These are phyloP conservation scores for Coprinopsis strossmayeri DNA, from an alignment of 768 basidiomycete genomes.

Conservation along the genomic window DNA sequence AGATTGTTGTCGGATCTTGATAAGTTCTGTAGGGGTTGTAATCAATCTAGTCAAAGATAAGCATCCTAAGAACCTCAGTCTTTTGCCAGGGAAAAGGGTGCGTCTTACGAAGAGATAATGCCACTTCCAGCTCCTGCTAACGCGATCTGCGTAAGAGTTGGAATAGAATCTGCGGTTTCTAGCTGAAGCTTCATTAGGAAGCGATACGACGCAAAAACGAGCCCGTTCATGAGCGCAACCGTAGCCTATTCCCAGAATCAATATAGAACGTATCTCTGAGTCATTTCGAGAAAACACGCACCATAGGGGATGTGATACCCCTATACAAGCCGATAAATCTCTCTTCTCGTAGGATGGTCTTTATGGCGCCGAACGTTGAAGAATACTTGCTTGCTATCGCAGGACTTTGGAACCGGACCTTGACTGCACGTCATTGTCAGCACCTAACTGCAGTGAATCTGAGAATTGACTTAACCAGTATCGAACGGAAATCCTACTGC, in stretches of 20 bases:
- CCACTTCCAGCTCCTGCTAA: slow-evolving; percentile 81
- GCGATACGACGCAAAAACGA: slow-evolving; percentile 82
- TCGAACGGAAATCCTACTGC: slow-evolving; percentile 76
- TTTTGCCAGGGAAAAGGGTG: slow-evolving; percentile 4
- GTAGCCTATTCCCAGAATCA: slow-evolving; percentile 39
- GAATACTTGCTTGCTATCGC: slow-evolving; percentile 48
- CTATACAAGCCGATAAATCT: slow-evolving; percentile 63
- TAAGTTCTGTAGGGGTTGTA: slow-evolving; percentile 78
- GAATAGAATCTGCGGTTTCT: slow-evolving; percentile 35
- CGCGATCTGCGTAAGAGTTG: slow-evolving; percentile 65
- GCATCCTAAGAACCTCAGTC: not conserved
- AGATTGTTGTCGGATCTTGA: slow-evolving; percentile 82
- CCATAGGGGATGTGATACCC: slow-evolving; percentile 77
- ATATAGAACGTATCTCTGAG: no score
- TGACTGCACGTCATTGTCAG: slow-evolving; percentile 38
- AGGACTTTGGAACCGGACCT: slow-evolving; percentile 75
- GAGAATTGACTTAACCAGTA: slow-evolving; percentile 25
- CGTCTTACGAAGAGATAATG: slow-evolving; percentile 66
- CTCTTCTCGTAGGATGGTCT: slow-evolving; percentile 67
- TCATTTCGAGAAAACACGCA: slow-evolving; percentile 25
- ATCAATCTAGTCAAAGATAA: slow-evolving; percentile 41
- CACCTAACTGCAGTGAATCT: not conserved
- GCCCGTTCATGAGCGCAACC: slow-evolving; percentile 74
- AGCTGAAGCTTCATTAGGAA: slow-evolving; percentile 69
- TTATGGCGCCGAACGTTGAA: slow-evolving; percentile 59